phyloP scores from a whole-genome alignment of 805 yeast genomes.

The Starmerella geochares region DNA sequence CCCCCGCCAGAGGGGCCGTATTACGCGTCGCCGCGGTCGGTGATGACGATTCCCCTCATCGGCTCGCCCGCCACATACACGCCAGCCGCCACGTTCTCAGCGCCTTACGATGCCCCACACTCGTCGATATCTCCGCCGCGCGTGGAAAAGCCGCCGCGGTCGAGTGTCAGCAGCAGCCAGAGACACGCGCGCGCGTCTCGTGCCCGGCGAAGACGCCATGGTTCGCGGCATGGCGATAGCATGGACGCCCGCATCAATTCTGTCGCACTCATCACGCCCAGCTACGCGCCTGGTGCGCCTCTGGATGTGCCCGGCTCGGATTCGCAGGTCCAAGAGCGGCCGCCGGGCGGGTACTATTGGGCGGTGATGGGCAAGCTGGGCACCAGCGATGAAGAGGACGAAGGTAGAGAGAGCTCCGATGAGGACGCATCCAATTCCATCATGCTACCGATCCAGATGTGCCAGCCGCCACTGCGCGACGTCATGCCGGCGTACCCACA shows the following conservation, averaged over 20 bases:
- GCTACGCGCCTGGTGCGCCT: slow-evolving; percentile 6
- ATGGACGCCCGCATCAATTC: slow-evolving; percentile 2
- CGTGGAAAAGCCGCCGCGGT: not conserved
- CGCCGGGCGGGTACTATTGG: slow-evolving; percentile 26
- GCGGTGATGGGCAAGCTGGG: slow-evolving; percentile 10
- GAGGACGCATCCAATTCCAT: slow-evolving; percentile 4
- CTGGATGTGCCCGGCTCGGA: not conserved
- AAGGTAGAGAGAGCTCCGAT: not conserved
- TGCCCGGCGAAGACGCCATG: slow-evolving; percentile 4
- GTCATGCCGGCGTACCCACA: slow-evolving; percentile 37
- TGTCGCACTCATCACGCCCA: slow-evolving; percentile 9
- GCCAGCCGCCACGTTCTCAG: not conserved
- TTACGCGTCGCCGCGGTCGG: not conserved
- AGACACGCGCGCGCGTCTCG: not conserved
- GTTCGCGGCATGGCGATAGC: slow-evolving; percentile 5
- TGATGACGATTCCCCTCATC: too few species aligned
- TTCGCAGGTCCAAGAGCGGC: slow-evolving; percentile 14
- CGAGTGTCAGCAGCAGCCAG: not conserved
- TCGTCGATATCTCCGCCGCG: not conserved
- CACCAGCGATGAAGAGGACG: slow-evolving; percentile 4
- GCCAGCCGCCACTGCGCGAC: slow-evolving; percentile 42
- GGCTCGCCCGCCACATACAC: not conserved
- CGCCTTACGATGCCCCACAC: not conserved
- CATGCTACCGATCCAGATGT: slow-evolving; percentile 30
- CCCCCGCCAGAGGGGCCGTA: not conserved